Percentiles rank a stretch among this genome's conserved stretches.
Conservation (phyloP, 2,329 filamentous ascomycete genomes). For the Fusarium concolor region DNA sequence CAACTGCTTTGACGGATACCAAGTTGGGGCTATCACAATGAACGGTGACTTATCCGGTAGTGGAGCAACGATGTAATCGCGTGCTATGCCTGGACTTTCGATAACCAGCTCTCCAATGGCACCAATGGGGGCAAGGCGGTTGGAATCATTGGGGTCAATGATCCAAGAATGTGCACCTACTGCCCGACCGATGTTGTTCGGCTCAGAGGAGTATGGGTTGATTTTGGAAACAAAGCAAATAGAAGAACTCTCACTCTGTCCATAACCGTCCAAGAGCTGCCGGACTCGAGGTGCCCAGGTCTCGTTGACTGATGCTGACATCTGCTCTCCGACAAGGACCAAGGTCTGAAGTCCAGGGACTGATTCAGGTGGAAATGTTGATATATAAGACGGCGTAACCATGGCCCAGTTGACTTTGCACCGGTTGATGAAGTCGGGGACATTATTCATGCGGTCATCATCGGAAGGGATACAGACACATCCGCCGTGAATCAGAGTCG, state of each 20-base stretch:
- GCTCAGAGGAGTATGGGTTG: background rate
- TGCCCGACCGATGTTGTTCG: constrained; percentile 23
- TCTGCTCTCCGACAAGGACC: constrained; percentile 7
- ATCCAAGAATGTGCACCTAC: constrained; percentile 30
- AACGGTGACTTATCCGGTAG: background rate
- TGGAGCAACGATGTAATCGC: constrained; percentile 27
- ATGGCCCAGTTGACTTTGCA: constrained; percentile 25
- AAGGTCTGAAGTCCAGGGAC: constrained; percentile 2
- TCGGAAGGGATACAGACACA: constrained; percentile 41
- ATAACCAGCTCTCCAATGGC: constrained; percentile 36
- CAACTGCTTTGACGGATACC: background rate
- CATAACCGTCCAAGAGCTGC: constrained; percentile 55
- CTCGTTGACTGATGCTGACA: background rate
- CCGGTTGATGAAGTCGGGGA: constrained; percentile 22
- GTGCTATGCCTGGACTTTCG: constrained; percentile 38
- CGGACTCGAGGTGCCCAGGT: constrained; percentile 31
- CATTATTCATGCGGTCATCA: constrained; percentile 35
- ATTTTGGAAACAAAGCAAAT: constrained; percentile 13
- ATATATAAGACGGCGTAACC: constrained; percentile 30
- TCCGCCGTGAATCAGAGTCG: constrained; percentile 18
- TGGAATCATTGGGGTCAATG: constrained; percentile 12
- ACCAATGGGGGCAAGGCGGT: constrained; percentile 18
- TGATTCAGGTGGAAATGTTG: background rate
- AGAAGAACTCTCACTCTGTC: constrained; percentile 43
- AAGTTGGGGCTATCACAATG: background rate